Evolutionary conservation across 371 early-diverging fungal species (phyloP), one percentile per base, ranked within the genome.

Genomic region (Capillidium rhysosporum): DNA sequence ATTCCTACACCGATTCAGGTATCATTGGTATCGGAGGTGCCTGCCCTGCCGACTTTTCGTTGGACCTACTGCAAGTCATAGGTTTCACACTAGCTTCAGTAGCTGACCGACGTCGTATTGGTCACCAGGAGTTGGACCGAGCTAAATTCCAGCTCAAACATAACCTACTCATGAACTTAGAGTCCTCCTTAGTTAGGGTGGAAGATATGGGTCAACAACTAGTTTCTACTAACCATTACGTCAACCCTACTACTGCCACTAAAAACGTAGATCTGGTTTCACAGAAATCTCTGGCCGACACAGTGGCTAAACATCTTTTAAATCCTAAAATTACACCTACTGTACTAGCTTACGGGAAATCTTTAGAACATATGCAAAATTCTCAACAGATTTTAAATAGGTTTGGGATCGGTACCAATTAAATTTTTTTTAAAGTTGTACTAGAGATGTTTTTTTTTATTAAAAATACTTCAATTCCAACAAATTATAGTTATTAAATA

Each of bases 91-190:
- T 93, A 40, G 78, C 82, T 58, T 58, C 73, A 34, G 82, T 90
- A 29, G 78, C 86, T 0, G 63, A 57, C 7, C 58, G 59, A 40
- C 60, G 66, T 8, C 59, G 66, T 1, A 72, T 81, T 14, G 56
- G 59, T 0, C 66, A 75, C 31, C 59, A 57, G 0, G 93, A 92
- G 59, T 65, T 96, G 24, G 65, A 68, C 1, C 72, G 97, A 16
- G 94, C 97, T 31, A 94, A 94, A 66, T 94, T 94, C 71, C 92
- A 92, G 65, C 75, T 96, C 43, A 89, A 89, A 67, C 79, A 81
- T 44, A 84, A 80, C 29, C 63, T 96, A 44, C 68, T 96, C 40
- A 94, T 96, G 94, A 85, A 81, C 48, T 71, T 96, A 14, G 97
- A 96, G 61, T 80, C 79, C 61, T 76, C 89, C 47, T 73, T 86